Evolutionary conservation across 2,329 filamentous ascomycete genomes (phyloP), one percentile per base, ranked within the genome.

Genomic region (Geosmithia flava): DNA sequence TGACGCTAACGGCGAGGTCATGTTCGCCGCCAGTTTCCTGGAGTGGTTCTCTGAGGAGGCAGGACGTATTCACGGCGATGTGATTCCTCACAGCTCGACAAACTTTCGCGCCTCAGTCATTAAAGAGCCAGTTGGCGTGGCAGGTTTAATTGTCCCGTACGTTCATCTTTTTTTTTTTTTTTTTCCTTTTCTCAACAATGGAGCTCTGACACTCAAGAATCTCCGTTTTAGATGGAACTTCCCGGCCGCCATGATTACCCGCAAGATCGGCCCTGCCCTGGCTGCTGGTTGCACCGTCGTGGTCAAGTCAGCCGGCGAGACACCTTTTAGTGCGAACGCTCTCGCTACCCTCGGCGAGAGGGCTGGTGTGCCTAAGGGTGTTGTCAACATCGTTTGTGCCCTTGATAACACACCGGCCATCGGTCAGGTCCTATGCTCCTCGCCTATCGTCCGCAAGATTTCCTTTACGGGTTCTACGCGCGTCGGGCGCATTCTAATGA

Each of bases 301-400:
- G 1, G 80, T 80, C 53, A 95, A 95, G 66, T 83, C 87, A 20
- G 87, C 89, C 1, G 81, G 83, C 42, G 88, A 95, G 69, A 93
- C 89, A 2, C 89, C 89, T 0, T 88, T 90, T 62, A 91, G 87
- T 23, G 79, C 87, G 1, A 80, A 91, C 43, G 88, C 89, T 2
- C 65, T 95, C 20, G 85, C 85, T 2, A 87, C 93, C 63, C 76
- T 95, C 37, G 85, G 81, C 6, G 75, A 83, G 57, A 80, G 87
- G 27, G 88, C 89, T 7, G 88, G 89, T 20, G 82, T 95, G 33
- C 89, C 89, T 17, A 80, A 81, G 56, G 88, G 88, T 40, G 87
- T 94, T 1, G 76, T 95, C 52, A 95, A 95, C 67, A 71, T 95
- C 52, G 72, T 95, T 49, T 91, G 86, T 1, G 74, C 85, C 0